Evolutionary conservation across 768 basidiomycete genomes (phyloP).

Genomic region (Podaxis sp.): DNA sequence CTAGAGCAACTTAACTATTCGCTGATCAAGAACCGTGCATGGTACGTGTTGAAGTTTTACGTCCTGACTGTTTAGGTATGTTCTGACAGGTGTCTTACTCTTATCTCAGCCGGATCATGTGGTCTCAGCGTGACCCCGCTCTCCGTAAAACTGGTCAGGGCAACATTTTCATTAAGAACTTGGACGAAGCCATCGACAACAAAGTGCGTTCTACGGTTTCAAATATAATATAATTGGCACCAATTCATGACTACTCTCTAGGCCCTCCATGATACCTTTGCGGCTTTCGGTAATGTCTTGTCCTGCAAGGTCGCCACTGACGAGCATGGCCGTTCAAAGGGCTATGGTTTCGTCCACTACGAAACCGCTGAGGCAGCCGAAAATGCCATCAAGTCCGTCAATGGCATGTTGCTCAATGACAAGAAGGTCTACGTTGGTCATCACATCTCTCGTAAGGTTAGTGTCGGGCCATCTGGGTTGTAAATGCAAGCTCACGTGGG

Average conservation of each 20-base stretch:
- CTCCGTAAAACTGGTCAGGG: conserved; percentile 99
- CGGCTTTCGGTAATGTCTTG: conserved; percentile 96
- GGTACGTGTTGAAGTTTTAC: conserved; percentile 46
- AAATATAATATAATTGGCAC: neutral
- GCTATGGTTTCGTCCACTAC: conserved; percentile 99
- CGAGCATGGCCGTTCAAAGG: conserved; percentile 92
- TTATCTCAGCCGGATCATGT: conserved; percentile 91
- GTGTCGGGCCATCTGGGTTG: conserved; percentile 18
- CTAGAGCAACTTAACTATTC: conserved; percentile 99
- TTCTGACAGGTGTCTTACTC: conserved; percentile 17
- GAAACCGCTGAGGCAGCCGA: conserved; percentile 97
- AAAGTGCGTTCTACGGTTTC: conserved; percentile 52
- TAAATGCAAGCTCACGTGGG: neutral
- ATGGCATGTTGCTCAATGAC: conserved; percentile 99
- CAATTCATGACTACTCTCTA: conserved; percentile 26
- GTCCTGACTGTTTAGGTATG: conserved; percentile 15
- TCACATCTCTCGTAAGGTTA: conserved; percentile 93
- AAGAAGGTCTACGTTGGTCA: conserved; percentile 99
- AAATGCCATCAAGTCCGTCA: conserved; percentile 95
- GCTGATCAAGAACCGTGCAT: conserved; percentile 95
- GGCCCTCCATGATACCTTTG: conserved; percentile 99
- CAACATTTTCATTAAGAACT: conserved; percentile 99
- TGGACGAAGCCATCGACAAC: conserved; percentile 97
- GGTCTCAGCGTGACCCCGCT: conserved; percentile 99
- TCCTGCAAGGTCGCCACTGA: conserved; percentile 99